A percentile compares a stretch with the other conserved stretches of the same genome.
Evolutionary conservation across 2,329 filamentous ascomycete species (phyloP).

Genomic region (Fusarium bulbicola): DNA sequence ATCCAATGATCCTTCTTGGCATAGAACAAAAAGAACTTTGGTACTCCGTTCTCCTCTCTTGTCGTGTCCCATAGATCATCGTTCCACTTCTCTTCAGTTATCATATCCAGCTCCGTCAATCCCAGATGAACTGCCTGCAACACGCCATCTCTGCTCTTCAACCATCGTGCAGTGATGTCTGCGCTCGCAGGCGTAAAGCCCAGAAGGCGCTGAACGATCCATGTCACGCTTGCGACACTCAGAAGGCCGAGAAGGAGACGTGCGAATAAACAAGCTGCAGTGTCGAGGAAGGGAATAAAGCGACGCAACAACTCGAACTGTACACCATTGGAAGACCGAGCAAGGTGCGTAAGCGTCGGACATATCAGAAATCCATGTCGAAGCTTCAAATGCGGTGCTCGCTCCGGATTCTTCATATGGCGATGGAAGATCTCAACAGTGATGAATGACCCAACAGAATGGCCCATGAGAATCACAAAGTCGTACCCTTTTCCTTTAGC

Average conservation of each 20-base stretch:
- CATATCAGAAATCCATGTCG: slow-evolving; percentile 72
- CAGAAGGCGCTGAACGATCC: slow-evolving; percentile 54
- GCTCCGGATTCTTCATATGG: slow-evolving; percentile 53
- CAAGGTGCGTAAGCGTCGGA: slow-evolving; percentile 78
- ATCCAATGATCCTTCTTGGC: slow-evolving; percentile 71
- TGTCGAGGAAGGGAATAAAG: slow-evolving; percentile 53
- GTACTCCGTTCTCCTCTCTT: slow-evolving; percentile 38
- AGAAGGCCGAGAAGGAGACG: slow-evolving; percentile 55
- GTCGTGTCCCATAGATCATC: slow-evolving; percentile 65
- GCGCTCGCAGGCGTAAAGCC: slow-evolving; percentile 61
- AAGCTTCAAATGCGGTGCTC: slow-evolving; percentile 53
- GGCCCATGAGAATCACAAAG: slow-evolving; percentile 73
- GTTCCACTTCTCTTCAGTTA: slow-evolving; percentile 67
- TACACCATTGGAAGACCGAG: slow-evolving; percentile 66
- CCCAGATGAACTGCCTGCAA: slow-evolving; percentile 68
- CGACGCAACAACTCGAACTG: slow-evolving; percentile 52
- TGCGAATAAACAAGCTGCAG: slow-evolving; percentile 51
- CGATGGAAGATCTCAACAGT: slow-evolving; percentile 72
- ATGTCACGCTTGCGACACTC: slow-evolving; percentile 52
- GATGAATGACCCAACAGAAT: slow-evolving; percentile 80
- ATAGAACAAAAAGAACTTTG: slow-evolving; percentile 69
- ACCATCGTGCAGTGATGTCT: slow-evolving; percentile 60
- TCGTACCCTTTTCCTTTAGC: slow-evolving; percentile 56
- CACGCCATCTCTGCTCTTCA: slow-evolving; percentile 66
- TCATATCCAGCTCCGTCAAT: slow-evolving; percentile 67